phyloP scores from a whole-genome alignment of 139 green algal genomes.

The Dunaliella primolecta region DNA sequence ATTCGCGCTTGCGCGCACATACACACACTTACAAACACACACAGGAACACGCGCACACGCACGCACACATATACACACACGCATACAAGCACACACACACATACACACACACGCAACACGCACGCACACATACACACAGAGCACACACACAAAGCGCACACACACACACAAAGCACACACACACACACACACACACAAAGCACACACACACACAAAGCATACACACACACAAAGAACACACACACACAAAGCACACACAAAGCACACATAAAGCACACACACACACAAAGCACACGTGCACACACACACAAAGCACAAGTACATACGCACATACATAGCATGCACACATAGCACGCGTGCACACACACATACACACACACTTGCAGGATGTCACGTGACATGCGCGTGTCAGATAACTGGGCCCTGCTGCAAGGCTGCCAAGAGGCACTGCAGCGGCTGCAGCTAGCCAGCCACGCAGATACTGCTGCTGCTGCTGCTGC shows the following conservation, averaged over 20 bases:
- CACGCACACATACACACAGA: no score
- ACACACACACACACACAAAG: neutral
- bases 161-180: no score
- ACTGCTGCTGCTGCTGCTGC: neutral
- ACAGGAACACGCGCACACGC: neutral
- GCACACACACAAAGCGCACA: neutral
- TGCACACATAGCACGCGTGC: no score
- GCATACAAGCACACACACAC: neutral
- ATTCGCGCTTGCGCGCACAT: neutral
- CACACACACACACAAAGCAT: no score
- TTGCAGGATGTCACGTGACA: slow-evolving; percentile 86
- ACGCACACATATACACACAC: neutral
- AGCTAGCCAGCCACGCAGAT: neutral
- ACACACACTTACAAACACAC: neutral
- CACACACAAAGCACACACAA: neutral
- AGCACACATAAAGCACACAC: no score
- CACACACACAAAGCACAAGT: neutral
- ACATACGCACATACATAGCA: neutral
- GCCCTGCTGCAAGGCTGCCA: slow-evolving; percentile 79
- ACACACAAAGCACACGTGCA: neutral
- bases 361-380: neutral
- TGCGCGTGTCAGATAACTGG: slow-evolving; percentile 92
- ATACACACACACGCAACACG: neutral
- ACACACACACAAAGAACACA: no score
- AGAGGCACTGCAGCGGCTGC: slow-evolving; percentile 37